phyloP scores from a whole-genome alignment of 2,329 filamentous ascomycete genomes.

The Ceratocystiopsis sp. region DNA sequence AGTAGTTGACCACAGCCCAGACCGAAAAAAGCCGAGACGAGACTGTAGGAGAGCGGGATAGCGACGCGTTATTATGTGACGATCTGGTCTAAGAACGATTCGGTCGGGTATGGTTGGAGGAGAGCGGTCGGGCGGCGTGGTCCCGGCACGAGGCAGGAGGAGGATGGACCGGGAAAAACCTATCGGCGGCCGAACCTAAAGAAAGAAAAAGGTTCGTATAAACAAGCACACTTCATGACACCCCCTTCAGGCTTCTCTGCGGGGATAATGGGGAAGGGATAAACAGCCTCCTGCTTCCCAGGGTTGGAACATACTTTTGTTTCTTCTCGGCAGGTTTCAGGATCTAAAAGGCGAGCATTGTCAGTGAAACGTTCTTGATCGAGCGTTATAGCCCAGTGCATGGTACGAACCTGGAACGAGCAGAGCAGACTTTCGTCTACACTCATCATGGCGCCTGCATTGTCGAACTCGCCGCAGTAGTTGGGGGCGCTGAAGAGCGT shows the following conservation, averaged over 20 bases:
- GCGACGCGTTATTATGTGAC: too few species aligned
- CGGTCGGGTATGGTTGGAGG: too few species aligned
- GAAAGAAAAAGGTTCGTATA: slow-evolving; percentile 49
- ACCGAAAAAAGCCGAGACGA: too few species aligned
- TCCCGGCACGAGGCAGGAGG: too few species aligned
- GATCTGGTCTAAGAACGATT: too few species aligned
- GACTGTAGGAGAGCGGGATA: too few species aligned
- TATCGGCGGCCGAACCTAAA: slow-evolving; percentile 96
- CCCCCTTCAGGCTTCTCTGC: slow-evolving; percentile 49
- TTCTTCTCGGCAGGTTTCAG: slow-evolving; percentile 99
- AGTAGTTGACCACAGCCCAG: too few species aligned
- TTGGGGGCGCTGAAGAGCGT: slow-evolving; percentile 97
- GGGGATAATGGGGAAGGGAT: slow-evolving; percentile 40
- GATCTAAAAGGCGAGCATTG: slow-evolving; percentile 39
- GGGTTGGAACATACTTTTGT: slow-evolving; percentile 93
- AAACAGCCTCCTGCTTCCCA: slow-evolving; percentile 44
- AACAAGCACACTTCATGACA: slow-evolving; percentile 32
- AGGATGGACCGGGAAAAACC: slow-evolving; percentile 12
- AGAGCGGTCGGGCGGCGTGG: too few species aligned
- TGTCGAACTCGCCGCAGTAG: slow-evolving; percentile 99
- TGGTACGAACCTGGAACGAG: slow-evolving; percentile 72
- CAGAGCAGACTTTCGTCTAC: slow-evolving; percentile 96
- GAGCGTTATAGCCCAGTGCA: too few species aligned
- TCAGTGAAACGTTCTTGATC: too few species aligned
- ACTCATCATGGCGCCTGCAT: slow-evolving; percentile 99